These are phyloP conservation scores for Fusarium pseudocircinatum DNA, from an alignment of 2,329 filamentous ascomycete genomes.

Conservation along the genomic window DNA sequence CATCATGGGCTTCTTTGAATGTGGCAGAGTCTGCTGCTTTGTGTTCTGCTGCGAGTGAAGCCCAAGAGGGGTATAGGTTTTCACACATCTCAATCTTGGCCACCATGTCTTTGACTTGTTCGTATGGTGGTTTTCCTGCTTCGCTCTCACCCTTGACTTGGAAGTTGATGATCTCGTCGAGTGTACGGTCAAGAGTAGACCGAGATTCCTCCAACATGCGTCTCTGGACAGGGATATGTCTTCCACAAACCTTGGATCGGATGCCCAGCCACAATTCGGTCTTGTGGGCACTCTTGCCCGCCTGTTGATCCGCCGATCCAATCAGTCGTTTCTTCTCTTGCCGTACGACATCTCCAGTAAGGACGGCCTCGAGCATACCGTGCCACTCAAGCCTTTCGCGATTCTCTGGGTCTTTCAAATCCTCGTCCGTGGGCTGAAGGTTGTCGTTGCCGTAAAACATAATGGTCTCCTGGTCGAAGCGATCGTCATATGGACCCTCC, in stretches of 20 bases:
- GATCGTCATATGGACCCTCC: constrained; percentile 84
- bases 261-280: constrained; percentile 89
- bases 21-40: constrained; percentile 78
- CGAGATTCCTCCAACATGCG: constrained; percentile 89
- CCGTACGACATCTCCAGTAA: constrained; percentile 95
- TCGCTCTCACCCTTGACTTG: constrained; percentile 94
- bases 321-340: constrained; percentile 98
- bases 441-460: constrained; percentile 94
- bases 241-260: constrained; percentile 82
- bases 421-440: constrained; percentile 87
- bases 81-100: constrained; percentile 91
- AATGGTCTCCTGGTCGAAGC: constrained; percentile 90
- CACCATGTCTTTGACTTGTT: constrained; percentile 91
- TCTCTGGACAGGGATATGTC: constrained; percentile 84
- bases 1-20: constrained; percentile 85
- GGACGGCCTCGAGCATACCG: constrained; percentile 93
- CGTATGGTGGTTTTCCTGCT: constrained; percentile 84
- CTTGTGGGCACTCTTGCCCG: constrained; percentile 73
- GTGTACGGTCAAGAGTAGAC: constrained; percentile 73
- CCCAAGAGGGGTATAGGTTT: constrained; percentile 82
- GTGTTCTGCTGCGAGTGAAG: constrained; percentile 77
- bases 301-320: constrained; percentile 71
- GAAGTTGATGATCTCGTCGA: constrained; percentile 93
- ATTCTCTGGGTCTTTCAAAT: constrained; percentile 87
- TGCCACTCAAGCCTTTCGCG: constrained; percentile 96